A percentile compares a stretch with the other conserved stretches of the same genome.
Conservation (phyloP, 106 monocot species). For the Dendrobium nobile region DNA sequence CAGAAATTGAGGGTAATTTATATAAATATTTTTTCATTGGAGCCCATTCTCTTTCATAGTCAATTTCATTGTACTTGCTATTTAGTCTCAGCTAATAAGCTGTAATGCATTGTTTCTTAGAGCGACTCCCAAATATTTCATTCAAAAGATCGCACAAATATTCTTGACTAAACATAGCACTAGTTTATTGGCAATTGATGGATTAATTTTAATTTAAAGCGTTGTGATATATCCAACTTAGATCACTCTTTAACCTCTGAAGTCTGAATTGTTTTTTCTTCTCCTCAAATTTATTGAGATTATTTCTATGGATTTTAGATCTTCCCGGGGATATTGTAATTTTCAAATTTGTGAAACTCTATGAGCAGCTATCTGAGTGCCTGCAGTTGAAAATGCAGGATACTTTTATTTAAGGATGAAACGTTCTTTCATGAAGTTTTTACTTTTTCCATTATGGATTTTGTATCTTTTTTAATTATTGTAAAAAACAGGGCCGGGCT, state of each 20-base stretch:
- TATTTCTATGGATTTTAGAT: background rate
- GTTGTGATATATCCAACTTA: background rate
- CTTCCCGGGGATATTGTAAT: background rate
- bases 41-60: background rate
- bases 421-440: background rate
- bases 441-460: background rate
- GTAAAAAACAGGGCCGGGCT: background rate
- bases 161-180: background rate
- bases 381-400: background rate
- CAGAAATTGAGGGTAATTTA: conserved; percentile 78
- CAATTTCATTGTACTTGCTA: background rate
- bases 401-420: background rate
- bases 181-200: background rate
- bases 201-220: background rate
- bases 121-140: background rate
- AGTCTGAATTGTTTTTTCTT: too few relatives aligned
- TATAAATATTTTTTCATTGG: background rate
- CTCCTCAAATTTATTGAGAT: background rate
- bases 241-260: background rate
- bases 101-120: background rate
- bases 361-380: background rate
- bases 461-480: background rate
- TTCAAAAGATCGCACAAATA: background rate
- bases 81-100: background rate
- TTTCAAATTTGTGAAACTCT: background rate